These are phyloP conservation scores for Thozetella sp. DNA, from an alignment of 495 filamentous ascomycete species.

Conservation along the genomic window DNA sequence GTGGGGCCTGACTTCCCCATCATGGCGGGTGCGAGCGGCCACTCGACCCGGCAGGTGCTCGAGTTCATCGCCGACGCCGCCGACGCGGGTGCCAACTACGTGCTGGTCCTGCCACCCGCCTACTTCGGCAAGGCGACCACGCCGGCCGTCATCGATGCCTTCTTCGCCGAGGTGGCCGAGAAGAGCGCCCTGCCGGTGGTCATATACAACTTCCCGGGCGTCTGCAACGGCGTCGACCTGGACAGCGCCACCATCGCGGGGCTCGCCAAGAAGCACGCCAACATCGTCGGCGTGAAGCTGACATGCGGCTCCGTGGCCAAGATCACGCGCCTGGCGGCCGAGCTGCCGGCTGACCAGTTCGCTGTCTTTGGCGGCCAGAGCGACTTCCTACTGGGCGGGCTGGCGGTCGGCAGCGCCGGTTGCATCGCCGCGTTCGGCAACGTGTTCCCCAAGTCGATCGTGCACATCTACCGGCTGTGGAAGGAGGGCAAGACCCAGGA, in stretches of 20 bases:
- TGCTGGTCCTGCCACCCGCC: slow-evolving; percentile 62
- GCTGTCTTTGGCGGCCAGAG: slow-evolving; percentile 70
- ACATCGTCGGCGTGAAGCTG: slow-evolving; percentile 70
- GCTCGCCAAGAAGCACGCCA: slow-evolving; percentile 47
- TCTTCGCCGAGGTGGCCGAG: slow-evolving; percentile 60
- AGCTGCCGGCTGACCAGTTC: slow-evolving; percentile 44
- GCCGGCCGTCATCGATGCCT: slow-evolving; percentile 55
- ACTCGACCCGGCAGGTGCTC: slow-evolving; percentile 65
- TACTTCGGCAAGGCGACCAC: slow-evolving; percentile 67
- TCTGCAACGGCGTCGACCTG: slow-evolving; percentile 72
- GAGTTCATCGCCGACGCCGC: slow-evolving; percentile 61
- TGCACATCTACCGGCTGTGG: slow-evolving; percentile 55
- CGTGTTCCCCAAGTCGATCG: slow-evolving; percentile 60
- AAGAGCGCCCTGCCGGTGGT: slow-evolving; percentile 58
- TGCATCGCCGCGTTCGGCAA: slow-evolving; percentile 71
- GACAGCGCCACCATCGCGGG: slow-evolving; percentile 61
- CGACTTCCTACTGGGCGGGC: slow-evolving; percentile 68
- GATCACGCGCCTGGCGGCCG: slow-evolving; percentile 74
- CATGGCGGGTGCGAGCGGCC: slow-evolving; percentile 65
- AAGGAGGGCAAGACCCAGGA: slow-evolving; percentile 48
- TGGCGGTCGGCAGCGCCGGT: slow-evolving; percentile 60
- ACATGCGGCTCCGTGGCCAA: slow-evolving; percentile 89
- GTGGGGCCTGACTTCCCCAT: slow-evolving; percentile 54
- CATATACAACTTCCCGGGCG: slow-evolving; percentile 73
- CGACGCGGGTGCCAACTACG: slow-evolving; percentile 59